Conservation (phyloP, 495 filamentous ascomycete genomes). For the Tuber calosporum region DNA sequence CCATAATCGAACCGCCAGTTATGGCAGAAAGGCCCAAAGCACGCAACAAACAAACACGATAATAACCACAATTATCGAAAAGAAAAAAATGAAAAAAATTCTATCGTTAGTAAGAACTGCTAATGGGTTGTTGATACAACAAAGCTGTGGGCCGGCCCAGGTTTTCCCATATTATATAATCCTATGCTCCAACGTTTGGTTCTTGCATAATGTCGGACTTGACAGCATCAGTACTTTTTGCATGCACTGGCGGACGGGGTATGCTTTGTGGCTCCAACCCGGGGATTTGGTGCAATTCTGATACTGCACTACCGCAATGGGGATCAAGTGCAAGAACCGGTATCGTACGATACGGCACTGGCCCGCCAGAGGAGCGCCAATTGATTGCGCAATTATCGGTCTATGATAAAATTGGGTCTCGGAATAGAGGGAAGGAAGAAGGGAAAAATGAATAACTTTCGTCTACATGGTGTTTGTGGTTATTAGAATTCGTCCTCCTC, state of each 20-base stretch:
- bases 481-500: neutral
- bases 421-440: neutral
- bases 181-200: neutral
- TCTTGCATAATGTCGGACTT: neutral
- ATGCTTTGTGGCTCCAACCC: neutral
- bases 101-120: too few species aligned
- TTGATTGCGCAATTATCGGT: neutral
- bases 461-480: neutral
- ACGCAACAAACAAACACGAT: too few species aligned
- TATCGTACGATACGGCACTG: neutral
- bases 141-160: too few species aligned
- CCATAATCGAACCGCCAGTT: too few species aligned
- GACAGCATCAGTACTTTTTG: neutral
- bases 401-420: neutral
- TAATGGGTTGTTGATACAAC: too few species aligned
- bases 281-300: neutral
- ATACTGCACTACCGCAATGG: neutral
- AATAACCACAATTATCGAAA: too few species aligned
- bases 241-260: neutral
- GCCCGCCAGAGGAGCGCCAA: neutral
- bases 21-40: too few species aligned
- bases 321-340: neutral
- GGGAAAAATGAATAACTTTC: neutral
- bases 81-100: too few species aligned
- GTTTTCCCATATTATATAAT: neutral